A percentile compares a stretch with the other conserved stretches of the same genome.
phyloP scores from a whole-genome alignment of 2,329 filamentous ascomycete genomes.

The Cladosporium oxysporum region DNA sequence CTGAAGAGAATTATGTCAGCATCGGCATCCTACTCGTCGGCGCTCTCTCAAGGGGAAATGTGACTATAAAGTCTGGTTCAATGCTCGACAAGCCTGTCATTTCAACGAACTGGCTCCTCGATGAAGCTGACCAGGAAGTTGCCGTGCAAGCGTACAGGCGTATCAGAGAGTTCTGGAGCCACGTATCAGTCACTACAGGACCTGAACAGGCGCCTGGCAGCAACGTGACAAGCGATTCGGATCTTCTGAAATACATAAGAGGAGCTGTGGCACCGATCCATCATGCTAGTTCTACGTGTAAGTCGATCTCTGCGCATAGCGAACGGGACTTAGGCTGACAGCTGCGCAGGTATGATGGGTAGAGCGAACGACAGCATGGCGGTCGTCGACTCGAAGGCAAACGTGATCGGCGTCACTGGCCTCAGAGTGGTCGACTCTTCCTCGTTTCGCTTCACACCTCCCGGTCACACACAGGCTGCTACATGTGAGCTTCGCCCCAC shows the following conservation, averaged over 20 bases:
- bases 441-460: conserved; percentile 14
- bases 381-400: conserved; percentile 59
- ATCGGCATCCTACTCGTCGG: conserved; percentile 30
- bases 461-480: conserved; percentile 14
- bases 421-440: conserved; percentile 60
- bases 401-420: conserved; percentile 56
- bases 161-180: conserved; percentile 14
- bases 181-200: background rate
- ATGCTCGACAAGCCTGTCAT: conserved; percentile 35
- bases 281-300: conserved; percentile 13
- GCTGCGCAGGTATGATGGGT: conserved; percentile 58
- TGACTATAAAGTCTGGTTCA: conserved; percentile 25
- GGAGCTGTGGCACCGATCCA: conserved; percentile 9
- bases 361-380: conserved; percentile 54
- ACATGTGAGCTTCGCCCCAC: background rate
- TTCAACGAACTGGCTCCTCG: conserved; percentile 36
- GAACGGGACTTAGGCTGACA: conserved; percentile 60
- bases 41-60: conserved; percentile 30
- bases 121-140: conserved; percentile 19
- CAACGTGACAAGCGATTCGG: conserved; percentile 44
- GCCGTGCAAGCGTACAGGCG: conserved; percentile 30
- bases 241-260: conserved; percentile 51
- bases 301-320: background rate
- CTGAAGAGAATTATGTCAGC: conserved; percentile 22
- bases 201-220: conserved; percentile 46